A percentile compares a stretch with the other conserved stretches of the same genome.
phyloP scores from a whole-genome alignment of 176 grass and related monocot genomes.

The Carex cristatella region DNA sequence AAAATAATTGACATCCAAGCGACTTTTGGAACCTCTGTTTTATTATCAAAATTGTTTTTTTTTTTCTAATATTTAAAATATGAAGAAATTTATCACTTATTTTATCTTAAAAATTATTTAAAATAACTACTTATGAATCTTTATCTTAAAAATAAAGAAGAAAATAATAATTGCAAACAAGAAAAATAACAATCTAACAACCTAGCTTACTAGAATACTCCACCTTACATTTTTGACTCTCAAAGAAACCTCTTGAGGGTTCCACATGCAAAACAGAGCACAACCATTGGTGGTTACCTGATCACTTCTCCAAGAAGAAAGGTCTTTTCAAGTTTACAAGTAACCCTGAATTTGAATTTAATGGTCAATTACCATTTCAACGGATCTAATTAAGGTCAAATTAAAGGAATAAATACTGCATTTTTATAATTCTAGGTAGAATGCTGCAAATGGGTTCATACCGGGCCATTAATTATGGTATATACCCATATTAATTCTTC shows the following conservation, averaged over 20 bases:
- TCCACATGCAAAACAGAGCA: conserved; percentile 10
- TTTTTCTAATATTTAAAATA: neutral
- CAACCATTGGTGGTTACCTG: neutral
- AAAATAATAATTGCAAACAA: neutral
- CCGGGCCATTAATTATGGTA: no score
- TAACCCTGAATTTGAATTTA: neutral
- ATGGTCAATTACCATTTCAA: neutral
- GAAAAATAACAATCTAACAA: neutral
- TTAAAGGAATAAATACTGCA: neutral
- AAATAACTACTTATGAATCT: no score
- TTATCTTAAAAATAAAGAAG: no score
- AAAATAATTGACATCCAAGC: neutral
- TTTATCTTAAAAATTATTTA: no score
- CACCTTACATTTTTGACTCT: conserved; percentile 9
- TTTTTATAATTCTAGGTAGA: neutral
- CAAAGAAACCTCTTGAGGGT: neutral
- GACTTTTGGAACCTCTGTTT: neutral
- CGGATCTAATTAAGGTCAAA: neutral
- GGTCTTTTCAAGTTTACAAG: neutral
- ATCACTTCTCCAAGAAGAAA: conserved; percentile 13
- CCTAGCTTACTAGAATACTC: conserved; percentile 10
- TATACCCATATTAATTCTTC: neutral
- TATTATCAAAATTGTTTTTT: conserved; percentile 1
- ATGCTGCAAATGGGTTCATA: no score
- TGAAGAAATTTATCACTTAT: no score